Evolutionary conservation across 179 eudicot genomes (phyloP), one percentile per base, ranked within the genome.

Genomic region (Carnegiea gigantea): DNA sequence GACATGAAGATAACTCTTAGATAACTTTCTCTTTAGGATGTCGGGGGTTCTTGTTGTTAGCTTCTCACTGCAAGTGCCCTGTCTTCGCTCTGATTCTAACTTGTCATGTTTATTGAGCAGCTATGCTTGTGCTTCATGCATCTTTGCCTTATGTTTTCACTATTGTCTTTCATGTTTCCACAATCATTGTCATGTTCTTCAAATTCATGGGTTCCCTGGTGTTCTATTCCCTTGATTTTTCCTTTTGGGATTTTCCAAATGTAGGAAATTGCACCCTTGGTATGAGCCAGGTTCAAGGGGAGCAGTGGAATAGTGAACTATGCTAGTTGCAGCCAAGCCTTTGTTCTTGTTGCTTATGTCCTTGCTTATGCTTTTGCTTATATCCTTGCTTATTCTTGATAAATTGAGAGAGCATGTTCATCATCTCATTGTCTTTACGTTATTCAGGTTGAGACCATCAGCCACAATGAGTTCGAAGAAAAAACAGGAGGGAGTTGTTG

Each of bases 361-460:
- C 54, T 17, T 73, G 76, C 26, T 75, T 9, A 12, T 7, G 28
- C 21, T 53, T 75, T 28, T 28, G 30, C 30, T 28, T 28, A 28
- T 1, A 28, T 28, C n/a, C 53, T 15, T 73, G 76, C 48, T 75
- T 9, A 12, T 7, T 67, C 21, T 30, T 75, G 62, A 28, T 28
- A 49, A 75, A 75, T 57, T 5, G 17, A 2, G 24, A 24, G 71
- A 28, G 64, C 59, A 21, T 51, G 57, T 51, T 40, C 9, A 51
- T 75, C 6, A 18, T 70, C 62, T 67, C 28, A 78, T 79, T 9
- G 36, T 30, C 59, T 70, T 17, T 72, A 24, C 78, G 21, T 68
- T 81, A 72, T 88, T 70, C 89, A 94, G 98, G 87, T 90, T 95
- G 84, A 92, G 88, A 79, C 92, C 95, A 84, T 87, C 91, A 9